Base-by-base conservation (phyloP, 306 rosid species). In the Lathyrus oleraceus region DNA sequence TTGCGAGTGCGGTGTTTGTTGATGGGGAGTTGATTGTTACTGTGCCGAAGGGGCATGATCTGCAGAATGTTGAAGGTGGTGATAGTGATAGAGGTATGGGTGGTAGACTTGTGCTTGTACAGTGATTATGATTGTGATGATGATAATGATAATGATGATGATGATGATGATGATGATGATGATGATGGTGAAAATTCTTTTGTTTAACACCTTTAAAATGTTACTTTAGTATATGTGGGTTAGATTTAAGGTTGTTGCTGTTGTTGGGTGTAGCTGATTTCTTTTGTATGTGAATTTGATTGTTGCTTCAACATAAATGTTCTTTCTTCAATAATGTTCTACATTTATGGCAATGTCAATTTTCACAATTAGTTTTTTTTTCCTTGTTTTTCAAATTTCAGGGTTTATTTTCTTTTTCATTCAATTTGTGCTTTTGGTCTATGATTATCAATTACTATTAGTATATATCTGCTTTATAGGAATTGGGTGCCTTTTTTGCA, bases 101-200 rank as follows among this genome's bases (percentile, higher is more conserved):
- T 57, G 86, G 87, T 79, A 85, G 87, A 66, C 95, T 91, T 49
- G 99, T 95, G 78, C 89, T 95, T 89, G 99, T 95, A 89, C 96
- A 91, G 85, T 89, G 72, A 87, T 69, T n/a, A 20, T 42, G 64
- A 21, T 10, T 5, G 2, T 49, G 36, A 15, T 56, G 54, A 35
- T 61, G 44, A 27, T 57, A 19, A 3, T 82, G 74, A 80, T 40
- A n/a, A 10, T 40, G n/a, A 3, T 53, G 57, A 5, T 45, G 44
- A 35, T 72, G 51, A 21, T 61, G 51, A 8, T 84, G 75, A 81
- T 89, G 69, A 21, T 56, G 45, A 32, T 61, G 57, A 9, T 57
- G 45, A 23, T 72, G 52, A 23, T 61, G 52, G 16, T 84, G 77
- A 79, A 59, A 45, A 40, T 70, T 74, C 72, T 49, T 60, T 36